Percentiles rank a stretch among this genome's conserved stretches.
phyloP scores from a whole-genome alignment of 225 moss, liverwort and hornwort species.

The Marchantia polymorpha region DNA sequence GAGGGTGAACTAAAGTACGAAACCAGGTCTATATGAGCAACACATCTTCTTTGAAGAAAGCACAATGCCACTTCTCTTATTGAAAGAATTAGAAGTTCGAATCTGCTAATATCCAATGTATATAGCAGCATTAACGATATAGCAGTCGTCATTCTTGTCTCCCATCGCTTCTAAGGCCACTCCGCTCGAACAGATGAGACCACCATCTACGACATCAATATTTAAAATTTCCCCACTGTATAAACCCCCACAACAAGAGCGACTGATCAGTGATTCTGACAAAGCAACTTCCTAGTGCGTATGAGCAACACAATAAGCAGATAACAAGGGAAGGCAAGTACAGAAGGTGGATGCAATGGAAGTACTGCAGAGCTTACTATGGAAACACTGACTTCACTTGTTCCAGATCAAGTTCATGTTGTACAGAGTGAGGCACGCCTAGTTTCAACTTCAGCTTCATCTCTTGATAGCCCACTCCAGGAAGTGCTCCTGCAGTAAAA shows the following conservation, averaged over 20 bases:
- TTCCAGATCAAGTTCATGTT: conserved; percentile 69
- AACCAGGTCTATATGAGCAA: too few species aligned
- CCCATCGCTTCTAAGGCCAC: conserved; percentile 92
- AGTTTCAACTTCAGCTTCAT: conserved; percentile 91
- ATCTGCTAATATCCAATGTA: conserved; percentile 64
- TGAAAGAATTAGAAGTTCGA: neutral
- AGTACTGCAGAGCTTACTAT: conserved; percentile 58
- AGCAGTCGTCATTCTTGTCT: conserved; percentile 91
- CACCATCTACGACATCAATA: conserved; percentile 90
- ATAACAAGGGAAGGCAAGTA: neutral
- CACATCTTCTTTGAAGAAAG: neutral
- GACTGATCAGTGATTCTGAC: neutral
- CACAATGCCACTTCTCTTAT: neutral
- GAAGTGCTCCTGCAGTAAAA: conserved; percentile 66
- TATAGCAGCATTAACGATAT: conserved; percentile 88
- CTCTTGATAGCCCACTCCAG: conserved; percentile 73
- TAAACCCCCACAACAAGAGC: neutral
- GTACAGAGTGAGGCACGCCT: conserved; percentile 71
- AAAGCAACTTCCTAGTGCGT: neutral
- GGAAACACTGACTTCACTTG: conserved; percentile 96
- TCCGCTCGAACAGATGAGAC: conserved; percentile 95
- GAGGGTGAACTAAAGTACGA: too few species aligned
- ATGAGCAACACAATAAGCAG: neutral
- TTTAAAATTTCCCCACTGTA: conserved; percentile 86
- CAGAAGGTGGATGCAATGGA: neutral